Evolutionary conservation across 371 early-diverging fungal genomes (phyloP), one percentile per base, ranked within the genome.

Genomic region (Mucor indicus): DNA sequence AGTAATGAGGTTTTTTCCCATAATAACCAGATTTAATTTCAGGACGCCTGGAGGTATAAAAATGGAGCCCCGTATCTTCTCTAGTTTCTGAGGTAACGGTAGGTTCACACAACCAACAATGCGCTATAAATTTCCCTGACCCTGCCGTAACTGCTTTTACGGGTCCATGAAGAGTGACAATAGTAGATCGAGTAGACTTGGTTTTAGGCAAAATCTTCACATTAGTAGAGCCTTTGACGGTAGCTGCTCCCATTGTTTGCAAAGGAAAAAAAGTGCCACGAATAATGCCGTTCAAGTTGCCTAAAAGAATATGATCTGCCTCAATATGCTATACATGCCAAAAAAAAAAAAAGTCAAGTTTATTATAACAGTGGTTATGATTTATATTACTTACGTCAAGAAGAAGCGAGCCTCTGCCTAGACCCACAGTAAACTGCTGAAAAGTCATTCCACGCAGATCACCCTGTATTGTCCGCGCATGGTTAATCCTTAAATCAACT

Each of bases 71-170:
- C 5, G 6, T 7, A 11, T 33, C n/a, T 6, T 27, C 19, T 15
- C 44, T 30, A 11, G 42, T 22, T 13, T 29, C 22, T 4, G 57
- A 39, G 5, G 36, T 12, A 4, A 50, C 21, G 9, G 16, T 22
- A 1, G 57, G 57, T 21, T 44, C 37, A 30, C 57, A 56, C 5
- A 50, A 27, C 50, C 50, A 50, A 24, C 57, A 50, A 39, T 56
- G 57, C 1, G 33, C 24, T 19, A 35, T 40, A 17, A 45, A 44
- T 3, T 25, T 9, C 4, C 11, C 23, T 13, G 45, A 24, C 8
- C 11, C 27, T 11, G 25, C 12, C 32, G 21, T 19, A 3, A 38
- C 19, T 15, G 32, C 38, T n/a, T 55, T 48, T 1, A 50, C 50
- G 24, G 57, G 57, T 4, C 57, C 50, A 29, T 56, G 25, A 1